Base-by-base conservation (phyloP, 768 basidiomycete genomes). In the Xerocomus spinulosus region DNA sequence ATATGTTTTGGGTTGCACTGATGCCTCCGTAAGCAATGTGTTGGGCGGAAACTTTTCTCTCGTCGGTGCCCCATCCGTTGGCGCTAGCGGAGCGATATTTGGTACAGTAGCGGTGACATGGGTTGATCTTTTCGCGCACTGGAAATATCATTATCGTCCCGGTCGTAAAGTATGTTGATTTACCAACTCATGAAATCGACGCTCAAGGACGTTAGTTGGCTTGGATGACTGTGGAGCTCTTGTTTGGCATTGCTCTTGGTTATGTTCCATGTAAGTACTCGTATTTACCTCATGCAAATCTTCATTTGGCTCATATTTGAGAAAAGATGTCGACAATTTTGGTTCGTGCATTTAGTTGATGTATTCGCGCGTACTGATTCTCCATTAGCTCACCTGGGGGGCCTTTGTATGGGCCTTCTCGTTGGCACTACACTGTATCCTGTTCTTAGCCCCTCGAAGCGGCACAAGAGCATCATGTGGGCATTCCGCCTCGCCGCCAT, bases 21-120 rank as follows among this genome's bases (percentile, higher is more conserved):
- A 56, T 24, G 13, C 38, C 15, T 25, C 21, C 12, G 3, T n/a
- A 57, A 87, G 87, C 29, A 92, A 92, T 56, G 78, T 92, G 21
- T 74, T 98, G 23, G 94, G 95, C 20, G 92, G 92, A 2, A 97
- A 96, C 68, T 98, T 98, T 62, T 76, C 91, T 3, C 71, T 95
- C 12, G 86, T 93, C 4, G 94, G 92, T 8, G 70, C 85, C 17
- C 93, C 95, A 0, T 92, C 89, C 12, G 77, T 92, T 10, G 95
- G 95, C 36, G 96, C 95, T 2, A 89, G 85, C 55, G 95, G 95
- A 6, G 92, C 94, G 1, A 87, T 97, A 46, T 93, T 95, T 48
- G 92, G 90, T 14, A 89, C 87, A 3, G 70, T 92, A 34, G 87
- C 85, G 3, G 87, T 88, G 21, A 82, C 83, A 21, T 90, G 90